Evolutionary conservation across 305 asterid species (phyloP).

Genomic region (Coffea humblotiana): DNA sequence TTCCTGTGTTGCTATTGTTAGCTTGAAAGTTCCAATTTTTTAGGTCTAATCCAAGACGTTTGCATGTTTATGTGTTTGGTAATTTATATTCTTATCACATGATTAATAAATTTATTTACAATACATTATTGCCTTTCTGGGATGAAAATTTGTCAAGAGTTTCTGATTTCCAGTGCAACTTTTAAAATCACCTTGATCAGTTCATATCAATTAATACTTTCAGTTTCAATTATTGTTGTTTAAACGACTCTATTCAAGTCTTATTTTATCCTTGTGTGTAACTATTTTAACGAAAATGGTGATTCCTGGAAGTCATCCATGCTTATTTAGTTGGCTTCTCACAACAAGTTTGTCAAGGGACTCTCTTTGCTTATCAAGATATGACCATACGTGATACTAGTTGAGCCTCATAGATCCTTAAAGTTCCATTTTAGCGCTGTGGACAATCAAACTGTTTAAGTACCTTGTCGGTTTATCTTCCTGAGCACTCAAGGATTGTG

Average conservation of each 20-base stretch:
- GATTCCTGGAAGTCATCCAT: not conserved
- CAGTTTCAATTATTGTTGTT: not conserved
- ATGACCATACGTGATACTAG: not conserved
- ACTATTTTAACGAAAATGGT: not conserved
- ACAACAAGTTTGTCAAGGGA: not conserved
- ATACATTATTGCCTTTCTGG: not conserved
- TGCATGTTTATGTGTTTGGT: not conserved
- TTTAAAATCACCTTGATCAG: not conserved
- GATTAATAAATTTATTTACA: conserved; percentile 5
- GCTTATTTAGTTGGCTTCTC: not conserved
- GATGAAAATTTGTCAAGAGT: conserved; percentile 5
- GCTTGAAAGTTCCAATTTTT: not conserved
- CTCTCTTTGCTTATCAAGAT: not conserved
- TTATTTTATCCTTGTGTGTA: not conserved
- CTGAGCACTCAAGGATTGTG: not conserved
- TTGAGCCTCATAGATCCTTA: not conserved
- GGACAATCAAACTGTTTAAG: not conserved
- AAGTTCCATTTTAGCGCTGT: not conserved
- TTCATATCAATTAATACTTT: not conserved
- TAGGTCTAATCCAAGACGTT: not conserved
- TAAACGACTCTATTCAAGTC: not conserved
- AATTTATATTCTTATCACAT: not conserved
- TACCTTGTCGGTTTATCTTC: not conserved
- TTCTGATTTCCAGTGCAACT: not conserved
- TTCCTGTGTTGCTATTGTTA: not conserved